Evolutionary conservation across 768 basidiomycete genomes (phyloP), one percentile per base, ranked within the genome.

Genomic region (Leccinum olivaceopallidum): DNA sequence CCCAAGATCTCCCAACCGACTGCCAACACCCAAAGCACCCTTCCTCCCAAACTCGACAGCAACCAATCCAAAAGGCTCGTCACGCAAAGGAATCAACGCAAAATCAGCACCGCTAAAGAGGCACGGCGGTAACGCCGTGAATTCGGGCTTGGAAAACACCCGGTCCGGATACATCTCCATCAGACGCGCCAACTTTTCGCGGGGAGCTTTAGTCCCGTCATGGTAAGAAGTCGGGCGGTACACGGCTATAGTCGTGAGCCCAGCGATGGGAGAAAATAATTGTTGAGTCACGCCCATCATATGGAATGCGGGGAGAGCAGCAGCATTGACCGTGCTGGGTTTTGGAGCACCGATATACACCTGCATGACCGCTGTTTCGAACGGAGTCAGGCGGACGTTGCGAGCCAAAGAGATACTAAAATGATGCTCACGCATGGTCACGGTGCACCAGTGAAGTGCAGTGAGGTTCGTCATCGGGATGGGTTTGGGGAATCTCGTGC

Each of bases 11-110:
- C 95, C 95, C 20, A 96, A 82, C 67, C 95, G 90, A 79, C 89
- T 87, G 65, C 95, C 95, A 65, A 97, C 95, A 78, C 95, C 95
- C 56, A 97, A 85, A 58, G 95, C 95, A 81, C 95, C 94, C 75
- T 96, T 97, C 65, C 95, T 81, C 73, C 95, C 95, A 76, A 97
- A 97, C 73, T 96, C 95, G 65, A 97, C 95, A 55, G 95, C 94
- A 32, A 96, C 94, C 50, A 97, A 78, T 78, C 95, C 95, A 76
- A 97, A 97, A 3, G 95, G 95, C 69, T 97, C 95, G 70, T 97
- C 95, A 74, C 95, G 89, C 56, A 94, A 96, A 13, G 95, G 95
- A 67, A 97, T 97, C 61, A 97, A 76, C 32, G 95, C 95, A 63
- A 97, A 97, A 73, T 97, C 95, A 42, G 95, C 95, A 67, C 95